Evolutionary conservation across 2,329 filamentous ascomycete species (phyloP).

Genomic region (Neoascochyta sp.): DNA sequence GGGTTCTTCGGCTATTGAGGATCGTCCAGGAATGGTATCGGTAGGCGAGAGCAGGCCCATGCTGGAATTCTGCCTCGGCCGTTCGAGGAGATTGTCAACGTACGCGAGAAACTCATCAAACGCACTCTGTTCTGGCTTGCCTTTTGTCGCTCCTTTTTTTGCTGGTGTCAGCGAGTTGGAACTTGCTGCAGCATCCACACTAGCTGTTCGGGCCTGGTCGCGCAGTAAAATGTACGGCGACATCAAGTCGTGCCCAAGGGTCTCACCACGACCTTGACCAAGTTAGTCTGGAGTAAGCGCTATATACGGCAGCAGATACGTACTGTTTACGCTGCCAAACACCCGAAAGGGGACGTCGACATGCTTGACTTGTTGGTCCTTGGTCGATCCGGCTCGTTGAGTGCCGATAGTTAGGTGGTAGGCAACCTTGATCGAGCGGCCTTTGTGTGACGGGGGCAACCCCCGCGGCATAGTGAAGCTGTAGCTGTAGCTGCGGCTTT

Average conservation of each 20-base stretch:
- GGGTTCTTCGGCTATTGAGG: slow-evolving; percentile 57
- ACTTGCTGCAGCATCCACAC: slow-evolving; percentile 24
- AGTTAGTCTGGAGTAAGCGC: too few species aligned
- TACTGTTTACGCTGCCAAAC: slow-evolving; percentile 82
- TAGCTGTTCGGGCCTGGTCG: slow-evolving; percentile 64
- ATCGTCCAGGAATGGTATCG: slow-evolving; percentile 47
- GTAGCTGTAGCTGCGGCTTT: slow-evolving; percentile 85
- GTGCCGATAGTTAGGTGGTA: slow-evolving; percentile 92
- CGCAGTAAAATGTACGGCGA: slow-evolving; percentile 84
- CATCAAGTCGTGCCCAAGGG: slow-evolving; percentile 91
- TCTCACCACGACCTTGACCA: slow-evolving; percentile 65
- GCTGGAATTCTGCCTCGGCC: slow-evolving; percentile 32
- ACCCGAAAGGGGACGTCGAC: slow-evolving; percentile 91
- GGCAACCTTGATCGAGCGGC: slow-evolving; percentile 87
- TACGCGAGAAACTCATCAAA: slow-evolving; percentile 38
- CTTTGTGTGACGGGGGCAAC: slow-evolving; percentile 84
- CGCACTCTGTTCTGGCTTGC: slow-evolving; percentile 43
- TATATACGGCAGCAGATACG: too few species aligned
- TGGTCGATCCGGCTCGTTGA: slow-evolving; percentile 73
- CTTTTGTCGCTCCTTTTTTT: slow-evolving; percentile 18
- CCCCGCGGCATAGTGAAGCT: slow-evolving; percentile 80
- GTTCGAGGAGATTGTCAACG: slow-evolving; percentile 48
- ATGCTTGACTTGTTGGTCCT: slow-evolving; percentile 76
- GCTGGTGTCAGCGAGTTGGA: slow-evolving; percentile 10
- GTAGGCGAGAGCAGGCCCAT: slow-evolving; percentile 69